Percentiles rank a stretch among this genome's conserved stretches.
These are phyloP conservation scores for Salvia rosmarinus DNA, from an alignment of 257 asterid species.

Conservation along the genomic window DNA sequence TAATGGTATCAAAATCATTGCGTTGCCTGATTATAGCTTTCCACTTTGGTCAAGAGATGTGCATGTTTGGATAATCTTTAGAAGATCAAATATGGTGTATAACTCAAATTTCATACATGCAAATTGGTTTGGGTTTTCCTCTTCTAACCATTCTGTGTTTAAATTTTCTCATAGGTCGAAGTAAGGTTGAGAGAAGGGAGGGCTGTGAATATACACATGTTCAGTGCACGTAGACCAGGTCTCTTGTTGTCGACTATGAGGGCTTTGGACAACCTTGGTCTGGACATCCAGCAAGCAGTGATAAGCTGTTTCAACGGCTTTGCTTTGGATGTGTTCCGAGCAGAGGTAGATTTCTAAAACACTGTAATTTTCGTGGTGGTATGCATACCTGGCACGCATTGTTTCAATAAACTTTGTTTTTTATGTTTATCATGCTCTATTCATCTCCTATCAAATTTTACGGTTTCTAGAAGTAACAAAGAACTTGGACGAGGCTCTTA, in stretches of 20 bases:
- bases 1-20: not conserved
- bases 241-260: slow-evolving; percentile 80
- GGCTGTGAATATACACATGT: slow-evolving; percentile 86
- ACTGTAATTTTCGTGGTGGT: not conserved
- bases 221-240: slow-evolving; percentile 82
- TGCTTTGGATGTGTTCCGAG: slow-evolving; percentile 83
- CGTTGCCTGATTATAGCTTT: slow-evolving; percentile 8
- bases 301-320: slow-evolving; percentile 94
- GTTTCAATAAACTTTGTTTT: not conserved
- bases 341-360: slow-evolving; percentile 57
- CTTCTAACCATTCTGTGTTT: not conserved
- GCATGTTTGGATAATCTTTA: slow-evolving; percentile 7
- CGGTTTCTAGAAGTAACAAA: not conserved
- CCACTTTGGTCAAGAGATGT: not conserved
- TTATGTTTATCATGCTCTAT: not conserved
- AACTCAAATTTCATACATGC: not conserved
- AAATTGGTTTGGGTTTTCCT: not conserved
- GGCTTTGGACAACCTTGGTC: slow-evolving; percentile 81
- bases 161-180: slow-evolving; percentile 56
- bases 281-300: slow-evolving; percentile 95
- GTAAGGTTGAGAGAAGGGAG: slow-evolving; percentile 81
- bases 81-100: not conserved
- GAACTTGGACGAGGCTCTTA: not conserved
- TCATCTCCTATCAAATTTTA: not conserved
- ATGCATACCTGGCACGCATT: not conserved